Evolutionary conservation across 305 asterid species (phyloP).

Genomic region (Withania somnifera): DNA sequence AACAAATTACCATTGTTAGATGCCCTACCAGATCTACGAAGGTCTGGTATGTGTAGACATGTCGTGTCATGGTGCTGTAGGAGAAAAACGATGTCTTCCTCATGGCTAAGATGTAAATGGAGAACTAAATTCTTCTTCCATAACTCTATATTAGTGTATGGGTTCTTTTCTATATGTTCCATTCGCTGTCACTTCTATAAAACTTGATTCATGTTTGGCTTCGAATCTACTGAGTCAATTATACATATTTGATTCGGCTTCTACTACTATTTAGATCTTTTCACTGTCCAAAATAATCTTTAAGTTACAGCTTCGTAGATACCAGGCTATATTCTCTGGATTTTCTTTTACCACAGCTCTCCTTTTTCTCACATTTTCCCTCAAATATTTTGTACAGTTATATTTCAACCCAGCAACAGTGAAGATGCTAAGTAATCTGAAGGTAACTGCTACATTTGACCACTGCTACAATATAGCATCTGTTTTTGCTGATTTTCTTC

Average conservation of each 20-base stretch:
- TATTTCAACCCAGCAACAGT: conserved; percentile 98
- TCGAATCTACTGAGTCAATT: background rate
- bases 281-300: background rate
- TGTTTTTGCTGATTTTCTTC: background rate
- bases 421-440: conserved; percentile 97
- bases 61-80: background rate
- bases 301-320: background rate
- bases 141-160: background rate
- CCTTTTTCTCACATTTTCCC: background rate
- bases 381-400: conserved; percentile 38
- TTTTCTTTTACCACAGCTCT: background rate
- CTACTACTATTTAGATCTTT: background rate
- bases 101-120: background rate
- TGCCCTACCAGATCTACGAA: background rate
- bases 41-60: background rate
- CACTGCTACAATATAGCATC: background rate
- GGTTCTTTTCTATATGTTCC: background rate
- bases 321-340: background rate
- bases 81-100: background rate
- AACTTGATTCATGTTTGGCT: background rate
- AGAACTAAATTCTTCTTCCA: background rate
- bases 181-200: background rate
- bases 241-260: background rate
- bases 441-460: conserved; percentile 38
- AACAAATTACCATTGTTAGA: background rate